Evolutionary conservation across 306 rosid species (phyloP).

Genomic region (Carpinus fangiana): DNA sequence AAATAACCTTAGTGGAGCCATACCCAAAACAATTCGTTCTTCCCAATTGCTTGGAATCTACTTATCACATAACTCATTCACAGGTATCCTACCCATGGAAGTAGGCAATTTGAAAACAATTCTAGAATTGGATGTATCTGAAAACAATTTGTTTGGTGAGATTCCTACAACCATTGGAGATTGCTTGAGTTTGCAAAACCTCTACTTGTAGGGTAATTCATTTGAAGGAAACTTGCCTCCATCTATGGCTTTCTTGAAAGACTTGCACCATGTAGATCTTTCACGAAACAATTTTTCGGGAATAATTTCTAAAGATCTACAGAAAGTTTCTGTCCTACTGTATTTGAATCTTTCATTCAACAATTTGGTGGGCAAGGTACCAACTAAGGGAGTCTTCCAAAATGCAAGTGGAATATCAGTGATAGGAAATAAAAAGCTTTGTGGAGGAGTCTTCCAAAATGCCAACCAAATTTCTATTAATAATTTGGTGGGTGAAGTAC

Average conservation of each 20-base stretch:
- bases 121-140: conserved; percentile 22
- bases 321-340: not conserved
- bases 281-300: conserved; percentile 36
- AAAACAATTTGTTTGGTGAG: conserved; percentile 25
- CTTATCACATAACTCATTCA: conserved; percentile 37
- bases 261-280: conserved; percentile 30
- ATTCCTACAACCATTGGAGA: conserved; percentile 37
- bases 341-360: conserved; percentile 47
- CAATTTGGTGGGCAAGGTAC: conserved; percentile 44
- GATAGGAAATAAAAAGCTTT: not conserved
- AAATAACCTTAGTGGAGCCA: conserved; percentile 32
- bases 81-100: conserved; percentile 22
- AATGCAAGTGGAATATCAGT: conserved; percentile 22
- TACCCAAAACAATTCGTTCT: conserved; percentile 17
- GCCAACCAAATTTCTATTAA: conserved; percentile 53
- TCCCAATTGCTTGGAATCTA: conserved; percentile 10
- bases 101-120: conserved; percentile 19
- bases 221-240: conserved; percentile 39
- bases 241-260: conserved; percentile 31
- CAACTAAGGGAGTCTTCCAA: conserved; percentile 33
- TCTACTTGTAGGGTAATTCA: conserved; percentile 28
- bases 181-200: conserved; percentile 28
- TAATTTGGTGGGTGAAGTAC: conserved; percentile 44
- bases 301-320: conserved; percentile 30
- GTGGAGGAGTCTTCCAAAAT: too few species aligned